Evolutionary conservation across 2,329 filamentous ascomycete species (phyloP).

Genomic region (Claviceps purpurea): DNA sequence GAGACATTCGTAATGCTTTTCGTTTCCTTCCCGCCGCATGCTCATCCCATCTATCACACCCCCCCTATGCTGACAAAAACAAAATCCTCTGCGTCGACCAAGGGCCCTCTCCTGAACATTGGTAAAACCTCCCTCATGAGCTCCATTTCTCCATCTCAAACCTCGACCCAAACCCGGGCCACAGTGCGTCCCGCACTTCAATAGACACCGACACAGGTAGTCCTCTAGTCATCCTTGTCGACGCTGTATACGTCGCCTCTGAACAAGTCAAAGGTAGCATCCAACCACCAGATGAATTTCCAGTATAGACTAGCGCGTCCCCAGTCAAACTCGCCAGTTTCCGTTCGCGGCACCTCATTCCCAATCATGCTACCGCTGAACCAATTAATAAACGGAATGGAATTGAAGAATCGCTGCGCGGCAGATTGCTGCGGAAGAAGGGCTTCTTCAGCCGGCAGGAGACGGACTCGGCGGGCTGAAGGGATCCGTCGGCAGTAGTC

Average conservation of each 20-base stretch:
- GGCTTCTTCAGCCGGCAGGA: constrained; percentile 57
- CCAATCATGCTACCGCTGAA: constrained; percentile 63
- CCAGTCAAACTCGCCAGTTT: constrained; percentile 68
- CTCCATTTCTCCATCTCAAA: neutral
- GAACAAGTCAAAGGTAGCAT: constrained; percentile 44
- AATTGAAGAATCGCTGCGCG: constrained; percentile 48
- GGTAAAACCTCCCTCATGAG: neutral
- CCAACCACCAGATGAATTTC: constrained; percentile 52
- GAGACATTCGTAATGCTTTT: neutral
- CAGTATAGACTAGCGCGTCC: constrained; percentile 52
- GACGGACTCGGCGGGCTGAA: constrained; percentile 48
- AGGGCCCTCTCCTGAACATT: neutral
- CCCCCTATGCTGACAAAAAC: no score
- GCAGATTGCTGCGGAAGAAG: constrained; percentile 55
- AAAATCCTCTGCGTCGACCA: neutral
- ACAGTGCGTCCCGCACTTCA: neutral
- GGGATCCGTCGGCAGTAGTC: constrained; percentile 50
- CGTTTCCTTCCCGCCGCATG: neutral
- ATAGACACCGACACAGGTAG: neutral
- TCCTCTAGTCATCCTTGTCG: constrained; percentile 42
- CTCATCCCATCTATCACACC: neutral
- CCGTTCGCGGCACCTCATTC: constrained; percentile 57
- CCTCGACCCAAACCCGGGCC: neutral
- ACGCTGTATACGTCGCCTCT: constrained; percentile 42
- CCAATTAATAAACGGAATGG: constrained; percentile 58